Evolutionary conservation across 805 yeast species (phyloP).

Genomic region (Saturnispora serradocipensis): DNA sequence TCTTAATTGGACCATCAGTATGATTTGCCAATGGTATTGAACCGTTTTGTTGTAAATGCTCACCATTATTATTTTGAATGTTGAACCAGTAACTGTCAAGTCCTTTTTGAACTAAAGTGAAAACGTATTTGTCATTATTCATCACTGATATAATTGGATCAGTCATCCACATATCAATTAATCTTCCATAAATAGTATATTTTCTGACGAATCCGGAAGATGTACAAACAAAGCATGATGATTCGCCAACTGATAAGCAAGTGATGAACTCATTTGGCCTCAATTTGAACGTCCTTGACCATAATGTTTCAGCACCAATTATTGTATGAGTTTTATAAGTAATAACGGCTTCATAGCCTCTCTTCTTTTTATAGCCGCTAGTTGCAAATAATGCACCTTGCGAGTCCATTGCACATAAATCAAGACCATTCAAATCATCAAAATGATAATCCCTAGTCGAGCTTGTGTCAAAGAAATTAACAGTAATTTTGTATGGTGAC

Average conservation of each 20-base stretch:
- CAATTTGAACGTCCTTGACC: conserved; percentile 54
- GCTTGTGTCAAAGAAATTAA: conserved; percentile 76
- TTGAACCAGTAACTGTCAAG: conserved; percentile 16
- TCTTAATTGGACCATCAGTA: conserved; percentile 31
- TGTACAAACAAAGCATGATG: conserved; percentile 60
- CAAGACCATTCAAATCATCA: conserved; percentile 62
- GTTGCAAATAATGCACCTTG: conserved; percentile 59
- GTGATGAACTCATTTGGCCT: conserved; percentile 48
- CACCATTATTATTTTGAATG: conserved; percentile 31
- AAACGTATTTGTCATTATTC: conserved; percentile 47
- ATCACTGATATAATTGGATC: conserved; percentile 67
- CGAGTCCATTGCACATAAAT: conserved; percentile 63
- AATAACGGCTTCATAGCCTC: conserved; percentile 28
- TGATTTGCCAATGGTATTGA: conserved; percentile 32
- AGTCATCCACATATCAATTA: conserved; percentile 57
- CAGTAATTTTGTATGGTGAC: conserved; percentile 50
- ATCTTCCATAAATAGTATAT: conserved; percentile 65
- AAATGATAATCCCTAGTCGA: conserved; percentile 75
- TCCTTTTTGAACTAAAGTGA: conserved; percentile 33
- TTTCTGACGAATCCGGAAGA: conserved; percentile 65
- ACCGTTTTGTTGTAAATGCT: conserved; percentile 34
- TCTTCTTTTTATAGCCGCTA: conserved; percentile 22
- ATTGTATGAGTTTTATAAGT: conserved; percentile 63
- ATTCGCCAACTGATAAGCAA: conserved; percentile 55
- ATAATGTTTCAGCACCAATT: conserved; percentile 55